Conservation (phyloP, 2,329 filamentous ascomycete species). For the Penicillium sp. region DNA sequence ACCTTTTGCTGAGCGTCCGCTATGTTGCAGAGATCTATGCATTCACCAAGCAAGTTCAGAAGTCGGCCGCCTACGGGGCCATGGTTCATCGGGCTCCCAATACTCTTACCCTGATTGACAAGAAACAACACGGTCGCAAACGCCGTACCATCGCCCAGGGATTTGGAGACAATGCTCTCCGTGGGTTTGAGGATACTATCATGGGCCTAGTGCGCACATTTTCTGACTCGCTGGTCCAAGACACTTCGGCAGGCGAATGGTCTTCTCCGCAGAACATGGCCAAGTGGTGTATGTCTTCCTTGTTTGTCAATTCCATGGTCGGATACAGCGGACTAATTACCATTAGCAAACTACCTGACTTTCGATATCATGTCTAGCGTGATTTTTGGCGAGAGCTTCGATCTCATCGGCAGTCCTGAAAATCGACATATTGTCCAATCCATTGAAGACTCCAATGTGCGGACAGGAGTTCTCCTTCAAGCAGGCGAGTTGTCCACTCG, state of each 20-base stretch:
- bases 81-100: constrained; percentile 38
- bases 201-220: not conserved
- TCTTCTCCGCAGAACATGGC: constrained; percentile 43
- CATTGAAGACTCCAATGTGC: constrained; percentile 19
- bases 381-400: constrained; percentile 15
- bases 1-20: not conserved
- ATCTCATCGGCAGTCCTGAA: constrained; percentile 6
- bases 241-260: constrained; percentile 32
- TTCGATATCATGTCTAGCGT: constrained; percentile 51
- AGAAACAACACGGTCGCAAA: constrained; percentile 16
- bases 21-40: constrained; percentile 42
- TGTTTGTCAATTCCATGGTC: not conserved
- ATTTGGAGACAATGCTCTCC: constrained; percentile 22
- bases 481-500: constrained; percentile 3
- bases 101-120: constrained; percentile 18
- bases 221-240: constrained; percentile 4
- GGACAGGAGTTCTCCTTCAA: constrained; percentile 11
- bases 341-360: constrained; percentile 32
- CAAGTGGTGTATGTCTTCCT: constrained; percentile 34
- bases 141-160: constrained; percentile 17
- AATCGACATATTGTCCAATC: constrained; percentile 10
- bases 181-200: constrained; percentile 10
- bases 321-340: not conserved
- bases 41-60: constrained; percentile 47
- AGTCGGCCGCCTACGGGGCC: constrained; percentile 48